These are phyloP conservation scores for Pyrrhoderma noxium DNA, from an alignment of 1,284 basidiomycete species.

Conservation along the genomic window DNA sequence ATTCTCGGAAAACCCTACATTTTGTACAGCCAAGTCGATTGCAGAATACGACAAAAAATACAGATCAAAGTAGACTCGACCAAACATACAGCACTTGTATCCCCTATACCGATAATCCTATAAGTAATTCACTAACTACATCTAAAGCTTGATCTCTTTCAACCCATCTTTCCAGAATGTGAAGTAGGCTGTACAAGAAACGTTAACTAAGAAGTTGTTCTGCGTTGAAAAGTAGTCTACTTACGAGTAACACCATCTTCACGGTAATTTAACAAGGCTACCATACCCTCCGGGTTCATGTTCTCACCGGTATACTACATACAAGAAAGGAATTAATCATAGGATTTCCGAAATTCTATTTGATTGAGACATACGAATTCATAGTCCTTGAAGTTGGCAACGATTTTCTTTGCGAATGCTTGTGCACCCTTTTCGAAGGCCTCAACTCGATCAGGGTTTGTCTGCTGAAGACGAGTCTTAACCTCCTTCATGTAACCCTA, in stretches of 20 bases:
- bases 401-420: constrained; percentile 79
- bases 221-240: constrained; percentile 25
- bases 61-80: not conserved
- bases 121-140: not conserved
- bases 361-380: constrained; percentile 58
- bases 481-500: constrained; percentile 78
- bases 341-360: not conserved
- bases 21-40: not conserved
- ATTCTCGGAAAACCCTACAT: too few species aligned
- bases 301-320: constrained; percentile 72
- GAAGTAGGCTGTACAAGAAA: constrained; percentile 64
- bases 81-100: not conserved
- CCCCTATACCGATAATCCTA: not conserved
- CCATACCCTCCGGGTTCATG: constrained; percentile 87
- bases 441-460: constrained; percentile 61
- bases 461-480: constrained; percentile 54
- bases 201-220: not conserved
- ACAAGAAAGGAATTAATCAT: not conserved
- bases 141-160: constrained; percentile 58
- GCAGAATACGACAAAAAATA: not conserved
- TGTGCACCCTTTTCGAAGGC: constrained; percentile 83
- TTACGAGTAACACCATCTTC: constrained; percentile 72
- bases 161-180: constrained; percentile 92
- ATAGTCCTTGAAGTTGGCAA: constrained; percentile 86
- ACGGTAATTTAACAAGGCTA: constrained; percentile 82